Evolutionary conservation across 164 flowering plant species (phyloP).

Genomic region (Malania oleifera): DNA sequence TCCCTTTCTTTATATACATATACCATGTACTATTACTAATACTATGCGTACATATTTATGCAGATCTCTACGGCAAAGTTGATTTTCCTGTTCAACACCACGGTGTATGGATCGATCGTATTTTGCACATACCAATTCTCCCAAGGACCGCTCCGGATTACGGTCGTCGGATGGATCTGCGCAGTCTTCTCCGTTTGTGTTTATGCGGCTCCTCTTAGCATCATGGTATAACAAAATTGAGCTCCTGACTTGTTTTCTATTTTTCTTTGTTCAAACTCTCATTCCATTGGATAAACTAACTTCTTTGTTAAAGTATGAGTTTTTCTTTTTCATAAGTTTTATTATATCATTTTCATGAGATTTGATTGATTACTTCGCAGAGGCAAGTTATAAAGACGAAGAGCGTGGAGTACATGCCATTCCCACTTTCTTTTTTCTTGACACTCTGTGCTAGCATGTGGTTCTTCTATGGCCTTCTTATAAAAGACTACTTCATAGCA

Average conservation of each 20-base stretch:
- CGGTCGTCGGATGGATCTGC: slow-evolving; percentile 62
- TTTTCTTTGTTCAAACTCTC: too few relatives aligned
- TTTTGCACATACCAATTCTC: slow-evolving; percentile 26
- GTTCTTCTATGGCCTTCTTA: slow-evolving; percentile 66
- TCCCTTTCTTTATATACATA: too few relatives aligned
- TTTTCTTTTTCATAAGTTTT: too few relatives aligned
- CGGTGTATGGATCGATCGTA: slow-evolving; percentile 31
- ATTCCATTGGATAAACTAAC: too few relatives aligned
- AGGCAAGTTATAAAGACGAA: slow-evolving; percentile 60
- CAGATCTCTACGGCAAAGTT: slow-evolving; percentile 49
- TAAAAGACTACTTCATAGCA: slow-evolving; percentile 52
- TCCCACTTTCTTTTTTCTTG: slow-evolving; percentile 54
- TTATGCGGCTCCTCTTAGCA: slow-evolving; percentile 70
- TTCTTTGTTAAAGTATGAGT: too few relatives aligned
- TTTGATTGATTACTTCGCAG: slow-evolving; percentile 47
- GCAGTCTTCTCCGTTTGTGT: slow-evolving; percentile 52
- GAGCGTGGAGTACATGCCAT: slow-evolving; percentile 78
- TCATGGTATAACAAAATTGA: too few relatives aligned
- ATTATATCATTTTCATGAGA: too few relatives aligned
- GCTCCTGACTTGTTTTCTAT: too few relatives aligned
- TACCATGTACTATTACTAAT: too few relatives aligned
- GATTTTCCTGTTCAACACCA: slow-evolving; percentile 36
- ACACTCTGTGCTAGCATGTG: slow-evolving; percentile 63
- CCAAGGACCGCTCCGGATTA: slow-evolving; percentile 16
- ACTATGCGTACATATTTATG: too few relatives aligned